phyloP scores from a whole-genome alignment of 129 eudicot species.

The Calendula officinalis region DNA sequence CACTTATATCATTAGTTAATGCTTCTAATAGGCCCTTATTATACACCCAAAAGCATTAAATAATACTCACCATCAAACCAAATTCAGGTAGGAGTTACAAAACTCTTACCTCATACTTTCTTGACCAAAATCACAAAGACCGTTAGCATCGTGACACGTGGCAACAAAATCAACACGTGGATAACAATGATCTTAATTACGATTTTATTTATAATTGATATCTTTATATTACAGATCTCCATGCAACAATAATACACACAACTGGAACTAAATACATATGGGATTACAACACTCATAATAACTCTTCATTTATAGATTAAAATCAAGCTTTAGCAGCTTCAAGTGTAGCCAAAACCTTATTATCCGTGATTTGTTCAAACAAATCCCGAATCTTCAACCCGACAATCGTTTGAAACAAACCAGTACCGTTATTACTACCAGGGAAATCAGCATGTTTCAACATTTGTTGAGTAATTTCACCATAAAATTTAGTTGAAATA shows the following conservation, averaged over 20 bases:
- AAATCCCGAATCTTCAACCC: constrained; percentile 92
- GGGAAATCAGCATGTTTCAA: constrained; percentile 85
- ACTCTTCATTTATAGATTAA: constrained; percentile 1
- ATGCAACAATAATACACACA: constrained; percentile 27
- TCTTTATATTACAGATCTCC: constrained; percentile 45
- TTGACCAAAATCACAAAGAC: constrained; percentile 19
- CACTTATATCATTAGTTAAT: not conserved
- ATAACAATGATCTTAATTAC: constrained; percentile 11
- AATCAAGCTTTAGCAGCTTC: constrained; percentile 68
- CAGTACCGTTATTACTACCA: constrained; percentile 94
- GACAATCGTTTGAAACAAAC: constrained; percentile 86
- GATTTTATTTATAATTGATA: constrained; percentile 28
- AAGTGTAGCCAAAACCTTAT: constrained; percentile 44
- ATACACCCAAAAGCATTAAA: constrained; percentile 28
- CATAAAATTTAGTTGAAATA: constrained; percentile 86
- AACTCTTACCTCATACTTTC: constrained; percentile 24
- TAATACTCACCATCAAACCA: constrained; percentile 22
- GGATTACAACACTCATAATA: constrained; percentile 21
- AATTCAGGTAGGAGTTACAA: constrained; percentile 29
- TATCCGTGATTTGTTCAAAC: constrained; percentile 71
- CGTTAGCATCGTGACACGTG: constrained; percentile 15
- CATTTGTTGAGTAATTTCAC: constrained; percentile 96
- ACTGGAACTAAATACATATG: constrained; percentile 46
- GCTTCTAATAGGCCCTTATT: constrained; percentile 3
- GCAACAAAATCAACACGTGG: constrained; percentile 21